A percentile compares a stretch with the other conserved stretches of the same genome.
Conservation (phyloP, 140 eudicot genomes). For the Oenanthe javanica region DNA sequence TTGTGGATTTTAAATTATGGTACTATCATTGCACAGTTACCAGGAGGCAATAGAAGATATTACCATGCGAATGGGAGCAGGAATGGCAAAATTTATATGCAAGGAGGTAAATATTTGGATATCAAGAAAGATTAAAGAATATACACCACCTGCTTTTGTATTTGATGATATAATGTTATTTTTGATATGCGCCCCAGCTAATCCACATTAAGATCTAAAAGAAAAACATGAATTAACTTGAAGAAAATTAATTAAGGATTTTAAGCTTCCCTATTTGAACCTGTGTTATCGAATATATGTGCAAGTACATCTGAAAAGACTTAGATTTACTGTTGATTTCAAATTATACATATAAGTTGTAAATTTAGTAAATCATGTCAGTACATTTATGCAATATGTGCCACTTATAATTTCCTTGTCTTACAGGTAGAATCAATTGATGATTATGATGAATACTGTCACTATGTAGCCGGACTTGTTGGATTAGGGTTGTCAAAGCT, state of each 20-base stretch:
- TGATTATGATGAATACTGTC: constrained; percentile 96
- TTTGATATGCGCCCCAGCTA: background rate
- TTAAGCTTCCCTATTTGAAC: background rate
- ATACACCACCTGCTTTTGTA: background rate
- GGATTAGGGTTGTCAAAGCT: constrained; percentile 97
- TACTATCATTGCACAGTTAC: constrained; percentile 47
- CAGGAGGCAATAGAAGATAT: constrained; percentile 98
- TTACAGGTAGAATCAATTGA: constrained; percentile 81
- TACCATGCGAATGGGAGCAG: constrained; percentile 99
- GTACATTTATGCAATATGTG: background rate
- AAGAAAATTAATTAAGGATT: background rate
- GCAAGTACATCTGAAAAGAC: background rate
- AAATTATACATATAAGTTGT: background rate
- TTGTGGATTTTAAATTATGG: constrained; percentile 9
- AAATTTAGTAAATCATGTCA: background rate
- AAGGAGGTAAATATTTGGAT: constrained; percentile 59
- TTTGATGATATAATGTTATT: background rate
- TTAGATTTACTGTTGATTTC: background rate
- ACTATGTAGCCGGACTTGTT: constrained; percentile 98
- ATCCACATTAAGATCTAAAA: background rate
- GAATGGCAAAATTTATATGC: constrained; percentile 97
- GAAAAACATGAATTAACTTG: background rate
- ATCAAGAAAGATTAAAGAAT: background rate
- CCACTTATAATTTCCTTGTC: constrained; percentile 10
- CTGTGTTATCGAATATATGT: background rate